Conservation (phyloP, 305 asterid species). For the Caryopteris hybrid region DNA sequence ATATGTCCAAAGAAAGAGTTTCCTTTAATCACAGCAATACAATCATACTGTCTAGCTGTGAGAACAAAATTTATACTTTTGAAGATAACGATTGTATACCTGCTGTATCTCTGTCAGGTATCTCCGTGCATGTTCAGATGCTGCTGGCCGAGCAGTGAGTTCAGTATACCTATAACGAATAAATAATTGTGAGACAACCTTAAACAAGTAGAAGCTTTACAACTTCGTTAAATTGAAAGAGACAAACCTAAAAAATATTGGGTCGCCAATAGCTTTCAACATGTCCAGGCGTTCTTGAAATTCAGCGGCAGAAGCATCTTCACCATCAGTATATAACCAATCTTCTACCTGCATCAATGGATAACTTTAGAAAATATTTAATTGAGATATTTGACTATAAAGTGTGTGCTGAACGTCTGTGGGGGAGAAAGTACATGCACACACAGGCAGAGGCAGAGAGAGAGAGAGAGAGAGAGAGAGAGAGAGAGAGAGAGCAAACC, state of each 20-base stretch:
- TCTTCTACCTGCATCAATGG: constrained; percentile 74
- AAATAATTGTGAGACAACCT: constrained; percentile 15
- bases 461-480: not conserved
- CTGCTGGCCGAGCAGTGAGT: constrained; percentile 90
- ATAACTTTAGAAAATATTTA: constrained; percentile 11
- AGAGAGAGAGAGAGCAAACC: constrained; percentile 45
- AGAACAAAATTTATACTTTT: not conserved
- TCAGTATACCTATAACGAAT: constrained; percentile 62
- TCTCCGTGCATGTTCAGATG: constrained; percentile 62
- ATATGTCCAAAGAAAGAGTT: not conserved
- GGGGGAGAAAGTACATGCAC: not conserved
- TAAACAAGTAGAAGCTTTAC: not conserved
- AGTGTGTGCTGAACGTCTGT: not conserved
- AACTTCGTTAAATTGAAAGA: constrained; percentile 16
- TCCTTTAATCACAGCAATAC: too few relatives aligned
- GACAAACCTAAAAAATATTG: constrained; percentile 81
- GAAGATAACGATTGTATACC: constrained; percentile 38
- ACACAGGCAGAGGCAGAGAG: not conserved
- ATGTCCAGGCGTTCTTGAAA: constrained; percentile 75
- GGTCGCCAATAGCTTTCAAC: constrained; percentile 92
- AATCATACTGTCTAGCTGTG: too few relatives aligned
- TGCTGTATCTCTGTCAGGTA: constrained; percentile 67
- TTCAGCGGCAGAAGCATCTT: constrained; percentile 93
- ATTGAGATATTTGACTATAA: constrained; percentile 17
- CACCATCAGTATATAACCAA: constrained; percentile 99